These are phyloP conservation scores for Didymella glomerata DNA, from an alignment of 2,329 filamentous ascomycete species.

Conservation along the genomic window DNA sequence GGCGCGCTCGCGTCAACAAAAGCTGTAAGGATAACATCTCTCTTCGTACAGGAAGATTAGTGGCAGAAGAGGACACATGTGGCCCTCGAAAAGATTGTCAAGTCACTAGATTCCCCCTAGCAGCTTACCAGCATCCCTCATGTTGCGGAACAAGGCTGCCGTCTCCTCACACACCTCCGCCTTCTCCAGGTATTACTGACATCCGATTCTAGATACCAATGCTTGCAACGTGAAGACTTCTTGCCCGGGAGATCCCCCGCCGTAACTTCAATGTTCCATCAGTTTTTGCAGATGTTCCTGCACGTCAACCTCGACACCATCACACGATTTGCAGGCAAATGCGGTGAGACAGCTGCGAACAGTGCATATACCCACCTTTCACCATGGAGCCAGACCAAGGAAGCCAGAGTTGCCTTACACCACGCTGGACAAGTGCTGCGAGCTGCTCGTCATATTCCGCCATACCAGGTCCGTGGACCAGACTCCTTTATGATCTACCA, in stretches of 20 bases:
- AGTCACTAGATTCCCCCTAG: background rate
- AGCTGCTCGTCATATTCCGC: conserved; percentile 24
- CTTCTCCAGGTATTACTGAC: conserved; percentile 51
- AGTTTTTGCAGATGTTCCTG: conserved; percentile 67
- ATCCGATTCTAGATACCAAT: conserved; percentile 53
- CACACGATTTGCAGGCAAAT: conserved; percentile 69
- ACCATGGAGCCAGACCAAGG: conserved; percentile 57
- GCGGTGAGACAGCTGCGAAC: conserved; percentile 69
- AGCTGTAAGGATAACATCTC: background rate
- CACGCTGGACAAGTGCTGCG: conserved; percentile 33
- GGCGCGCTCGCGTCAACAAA: background rate
- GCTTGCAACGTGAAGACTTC: conserved; percentile 57
- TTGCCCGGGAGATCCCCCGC: conserved; percentile 44
- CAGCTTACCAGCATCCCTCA: background rate
- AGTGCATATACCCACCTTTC: conserved; percentile 65
- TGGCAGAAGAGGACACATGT: too few species aligned
- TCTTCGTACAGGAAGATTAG: background rate
- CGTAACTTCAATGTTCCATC: conserved; percentile 47
- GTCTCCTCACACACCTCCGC: background rate
- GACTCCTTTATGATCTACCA: conserved; percentile 35
- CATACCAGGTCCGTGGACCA: conserved; percentile 31
- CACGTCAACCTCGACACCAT: conserved; percentile 69
- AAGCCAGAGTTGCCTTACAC: conserved; percentile 29
- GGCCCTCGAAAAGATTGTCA: background rate
- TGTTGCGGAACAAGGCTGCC: too few species aligned